A percentile compares a stretch with the other conserved stretches of the same genome.
Conservation (phyloP, 352 stramenopile genomes). For the Saprolegnia diclina region DNA sequence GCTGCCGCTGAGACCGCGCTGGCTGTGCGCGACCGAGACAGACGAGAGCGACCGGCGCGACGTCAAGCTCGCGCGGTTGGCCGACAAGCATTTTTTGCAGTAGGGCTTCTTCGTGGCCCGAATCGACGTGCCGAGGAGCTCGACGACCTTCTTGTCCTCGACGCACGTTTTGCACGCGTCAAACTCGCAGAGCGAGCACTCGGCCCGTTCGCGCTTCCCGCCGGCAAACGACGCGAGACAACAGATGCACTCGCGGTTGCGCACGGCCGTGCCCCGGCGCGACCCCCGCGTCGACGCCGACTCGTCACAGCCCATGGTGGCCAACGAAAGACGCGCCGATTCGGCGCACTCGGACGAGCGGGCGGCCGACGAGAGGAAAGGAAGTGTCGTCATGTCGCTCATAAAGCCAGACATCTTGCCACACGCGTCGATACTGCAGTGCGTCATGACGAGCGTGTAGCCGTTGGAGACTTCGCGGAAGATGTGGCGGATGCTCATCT, state of each 20-base stretch:
- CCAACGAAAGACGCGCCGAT: background rate
- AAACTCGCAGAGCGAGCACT: constrained; percentile 7
- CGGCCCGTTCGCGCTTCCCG: background rate
- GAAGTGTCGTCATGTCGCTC: constrained; percentile 12
- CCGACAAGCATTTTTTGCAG: constrained; percentile 4
- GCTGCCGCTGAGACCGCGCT: background rate
- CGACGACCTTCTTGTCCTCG: constrained; percentile 2
- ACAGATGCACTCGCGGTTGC: constrained; percentile 9
- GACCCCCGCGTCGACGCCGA: constrained; percentile 1
- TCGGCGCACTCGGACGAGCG: constrained; percentile 4
- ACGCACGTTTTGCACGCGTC: constrained; percentile 11
- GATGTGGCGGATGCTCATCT: constrained; percentile 24
- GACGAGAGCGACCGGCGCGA: background rate
- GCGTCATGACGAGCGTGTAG: constrained; percentile 22
- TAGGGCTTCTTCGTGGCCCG: background rate
- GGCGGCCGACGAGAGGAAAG: background rate
- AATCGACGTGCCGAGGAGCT: background rate
- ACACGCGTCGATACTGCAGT: constrained; percentile 14
- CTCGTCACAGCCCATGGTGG: background rate
- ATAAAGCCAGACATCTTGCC: constrained; percentile 12
- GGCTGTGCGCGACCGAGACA: background rate
- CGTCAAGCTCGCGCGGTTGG: constrained; percentile 2
- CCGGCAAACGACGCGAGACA: constrained; percentile 7
- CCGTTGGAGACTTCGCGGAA: constrained; percentile 23
- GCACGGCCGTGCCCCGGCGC: background rate